Evolutionary conservation across 2,329 filamentous ascomycete genomes (phyloP).

Genomic region (Diaporthe velutina): DNA sequence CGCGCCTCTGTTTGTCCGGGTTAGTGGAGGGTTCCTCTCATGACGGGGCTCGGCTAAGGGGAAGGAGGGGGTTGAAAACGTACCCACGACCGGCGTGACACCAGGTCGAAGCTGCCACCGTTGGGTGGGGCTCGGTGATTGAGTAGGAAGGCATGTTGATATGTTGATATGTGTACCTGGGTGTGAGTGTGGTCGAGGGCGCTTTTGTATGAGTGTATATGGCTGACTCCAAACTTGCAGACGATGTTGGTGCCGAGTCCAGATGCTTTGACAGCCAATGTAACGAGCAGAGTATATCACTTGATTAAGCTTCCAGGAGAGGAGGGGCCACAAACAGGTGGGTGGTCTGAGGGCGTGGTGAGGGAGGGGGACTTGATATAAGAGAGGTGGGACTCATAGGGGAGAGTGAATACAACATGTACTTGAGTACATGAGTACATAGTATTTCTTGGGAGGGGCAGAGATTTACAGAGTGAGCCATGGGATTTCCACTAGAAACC

Average conservation of each 20-base stretch:
- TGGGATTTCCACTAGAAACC: slow-evolving; percentile 8
- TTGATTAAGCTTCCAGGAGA: slow-evolving; percentile 11
- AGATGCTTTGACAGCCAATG: neutral
- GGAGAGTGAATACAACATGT: neutral
- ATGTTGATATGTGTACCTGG: slow-evolving; percentile 33
- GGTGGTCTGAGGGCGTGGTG: neutral
- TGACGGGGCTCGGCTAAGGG: neutral
- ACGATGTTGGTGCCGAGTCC: neutral
- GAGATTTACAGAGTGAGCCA: slow-evolving; percentile 28
- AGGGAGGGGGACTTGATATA: slow-evolving; percentile 31
- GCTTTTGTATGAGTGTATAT: neutral
- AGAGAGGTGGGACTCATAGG: slow-evolving; percentile 7
- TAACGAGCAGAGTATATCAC: slow-evolving; percentile 6
- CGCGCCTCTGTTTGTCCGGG: slow-evolving; percentile 51
- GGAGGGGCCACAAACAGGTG: neutral
- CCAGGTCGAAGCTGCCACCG: slow-evolving; percentile 60
- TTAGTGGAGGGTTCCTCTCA: neutral
- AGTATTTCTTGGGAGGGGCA: neutral
- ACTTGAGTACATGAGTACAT: neutral
- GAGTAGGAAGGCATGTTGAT: slow-evolving; percentile 57
- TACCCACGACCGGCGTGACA: slow-evolving; percentile 65
- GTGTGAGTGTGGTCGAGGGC: slow-evolving; percentile 35
- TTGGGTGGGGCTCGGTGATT: slow-evolving; percentile 63
- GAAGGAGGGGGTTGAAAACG: neutral
- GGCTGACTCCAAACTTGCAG: neutral